phyloP scores from a whole-genome alignment of 2,329 filamentous ascomycete genomes.

The Zalaria sp. region DNA sequence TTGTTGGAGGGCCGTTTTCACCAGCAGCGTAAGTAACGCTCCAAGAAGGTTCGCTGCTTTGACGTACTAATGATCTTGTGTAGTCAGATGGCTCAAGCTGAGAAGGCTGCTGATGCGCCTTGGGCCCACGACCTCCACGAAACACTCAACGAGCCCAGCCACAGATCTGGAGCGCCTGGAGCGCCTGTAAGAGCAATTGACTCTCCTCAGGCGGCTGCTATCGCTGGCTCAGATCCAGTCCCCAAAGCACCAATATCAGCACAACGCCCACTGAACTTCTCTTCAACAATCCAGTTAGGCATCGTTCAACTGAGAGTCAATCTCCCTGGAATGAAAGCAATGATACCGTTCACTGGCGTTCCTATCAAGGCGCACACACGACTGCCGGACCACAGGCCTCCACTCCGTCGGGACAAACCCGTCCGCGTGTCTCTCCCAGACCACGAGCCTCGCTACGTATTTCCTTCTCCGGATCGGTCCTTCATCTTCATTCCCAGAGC shows the following conservation, averaged over 20 bases:
- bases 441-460: slow-evolving; percentile 71
- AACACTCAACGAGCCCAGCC: slow-evolving; percentile 34
- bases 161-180: neutral
- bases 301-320: slow-evolving; percentile 75
- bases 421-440: slow-evolving; percentile 84
- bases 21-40: slow-evolving; percentile 46
- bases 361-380: slow-evolving; percentile 85
- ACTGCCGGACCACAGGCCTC: slow-evolving; percentile 85
- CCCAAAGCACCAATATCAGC: slow-evolving; percentile 3
- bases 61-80: neutral
- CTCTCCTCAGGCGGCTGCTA: neutral
- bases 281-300: slow-evolving; percentile 68
- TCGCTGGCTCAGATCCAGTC: neutral
- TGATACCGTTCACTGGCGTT: slow-evolving; percentile 59
- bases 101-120: slow-evolving; percentile 55
- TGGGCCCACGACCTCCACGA: slow-evolving; percentile 93
- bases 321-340: slow-evolving; percentile 59
- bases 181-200: slow-evolving; percentile 1
- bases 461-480: slow-evolving; percentile 75
- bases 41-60: neutral
- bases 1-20: slow-evolving; percentile 38
- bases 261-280: slow-evolving; percentile 38
- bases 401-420: slow-evolving; percentile 87
- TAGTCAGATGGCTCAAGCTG: slow-evolving; percentile 17
- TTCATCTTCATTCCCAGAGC: slow-evolving; percentile 97